These are phyloP conservation scores for Mycena citricolor DNA, from an alignment of 1,284 basidiomycete genomes.

Conservation along the genomic window DNA sequence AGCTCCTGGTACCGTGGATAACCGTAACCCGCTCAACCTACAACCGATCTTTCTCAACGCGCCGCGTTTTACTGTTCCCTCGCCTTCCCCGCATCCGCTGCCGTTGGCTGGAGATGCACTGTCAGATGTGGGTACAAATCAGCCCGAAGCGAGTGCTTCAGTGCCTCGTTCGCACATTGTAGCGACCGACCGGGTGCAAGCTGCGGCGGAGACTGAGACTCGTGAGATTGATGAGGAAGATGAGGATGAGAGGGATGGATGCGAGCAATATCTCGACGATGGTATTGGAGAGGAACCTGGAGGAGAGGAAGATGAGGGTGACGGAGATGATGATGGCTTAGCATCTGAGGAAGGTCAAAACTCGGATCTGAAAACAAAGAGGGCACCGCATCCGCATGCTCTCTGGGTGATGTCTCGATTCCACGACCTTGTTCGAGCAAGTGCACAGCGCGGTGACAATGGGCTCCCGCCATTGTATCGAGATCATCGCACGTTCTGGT, in stretches of 20 bases:
- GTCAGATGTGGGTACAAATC: neutral
- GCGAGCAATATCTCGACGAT: neutral
- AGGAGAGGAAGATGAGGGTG: conserved; percentile 10
- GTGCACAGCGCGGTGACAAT: neutral
- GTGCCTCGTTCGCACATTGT: neutral
- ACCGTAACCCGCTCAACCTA: neutral
- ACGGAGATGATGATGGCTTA: conserved; percentile 4
- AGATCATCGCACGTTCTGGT: conserved; percentile 10
- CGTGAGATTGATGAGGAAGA: neutral
- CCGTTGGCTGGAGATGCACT: neutral
- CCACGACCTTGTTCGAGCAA: neutral
- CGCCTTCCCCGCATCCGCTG: neutral
- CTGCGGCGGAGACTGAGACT: neutral
- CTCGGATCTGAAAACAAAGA: neutral
- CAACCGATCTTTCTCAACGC: neutral
- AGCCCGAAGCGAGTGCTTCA: no score
- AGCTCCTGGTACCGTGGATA: neutral
- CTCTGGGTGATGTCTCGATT: conserved; percentile 2
- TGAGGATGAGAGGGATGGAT: neutral
- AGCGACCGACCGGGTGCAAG: neutral
- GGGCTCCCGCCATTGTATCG: conserved; percentile 7
- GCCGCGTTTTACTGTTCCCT: neutral
- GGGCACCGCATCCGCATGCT: neutral
- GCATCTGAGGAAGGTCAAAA: neutral
- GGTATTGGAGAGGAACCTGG: conserved; percentile 1